Conservation (phyloP, 768 basidiomycete species). For the Tulasnella sp. region DNA sequence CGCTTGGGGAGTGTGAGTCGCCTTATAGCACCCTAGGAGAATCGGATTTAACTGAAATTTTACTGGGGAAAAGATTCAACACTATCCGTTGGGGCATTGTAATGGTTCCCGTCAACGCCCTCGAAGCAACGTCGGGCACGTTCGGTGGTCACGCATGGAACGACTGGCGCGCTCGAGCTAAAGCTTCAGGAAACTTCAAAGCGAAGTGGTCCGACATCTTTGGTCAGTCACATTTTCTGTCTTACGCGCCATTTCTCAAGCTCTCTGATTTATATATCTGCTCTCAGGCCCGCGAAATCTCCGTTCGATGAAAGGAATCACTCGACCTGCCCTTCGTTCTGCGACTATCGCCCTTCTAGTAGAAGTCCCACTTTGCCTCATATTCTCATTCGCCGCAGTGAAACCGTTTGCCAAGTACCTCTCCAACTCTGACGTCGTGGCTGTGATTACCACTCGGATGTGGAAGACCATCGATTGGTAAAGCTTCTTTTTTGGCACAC, state of each 20-base stretch:
- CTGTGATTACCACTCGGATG: slow-evolving; percentile 31
- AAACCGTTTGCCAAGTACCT: slow-evolving; percentile 32
- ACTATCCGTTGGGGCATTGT: slow-evolving; percentile 34
- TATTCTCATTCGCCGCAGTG: slow-evolving; percentile 30
- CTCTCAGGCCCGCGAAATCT: background rate
- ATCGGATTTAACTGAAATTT: background rate
- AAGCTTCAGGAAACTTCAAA: background rate
- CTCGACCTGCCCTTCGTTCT: slow-evolving; percentile 30
- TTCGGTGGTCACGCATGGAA: slow-evolving; percentile 33
- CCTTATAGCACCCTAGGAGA: background rate
- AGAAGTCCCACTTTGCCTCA: slow-evolving; percentile 33
- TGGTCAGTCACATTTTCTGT: background rate
- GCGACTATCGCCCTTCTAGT: slow-evolving; percentile 30
- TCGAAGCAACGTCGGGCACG: slow-evolving; percentile 31
- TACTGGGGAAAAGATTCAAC: slow-evolving; percentile 21
- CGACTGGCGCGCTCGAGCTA: background rate
- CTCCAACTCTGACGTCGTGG: slow-evolving; percentile 30
- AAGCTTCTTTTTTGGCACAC: background rate
- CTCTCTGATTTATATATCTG: background rate
- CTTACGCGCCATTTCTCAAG: too few relatives aligned
- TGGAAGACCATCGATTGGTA: slow-evolving; percentile 31
- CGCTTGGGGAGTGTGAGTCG: slow-evolving; percentile 32
- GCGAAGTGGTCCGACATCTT: slow-evolving; percentile 21
- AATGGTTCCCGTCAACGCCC: slow-evolving; percentile 33
- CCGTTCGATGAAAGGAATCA: slow-evolving; percentile 23